These are phyloP conservation scores for Pythium phragmitis DNA, from an alignment of 352 stramenopile genomes.

Conservation along the genomic window DNA sequence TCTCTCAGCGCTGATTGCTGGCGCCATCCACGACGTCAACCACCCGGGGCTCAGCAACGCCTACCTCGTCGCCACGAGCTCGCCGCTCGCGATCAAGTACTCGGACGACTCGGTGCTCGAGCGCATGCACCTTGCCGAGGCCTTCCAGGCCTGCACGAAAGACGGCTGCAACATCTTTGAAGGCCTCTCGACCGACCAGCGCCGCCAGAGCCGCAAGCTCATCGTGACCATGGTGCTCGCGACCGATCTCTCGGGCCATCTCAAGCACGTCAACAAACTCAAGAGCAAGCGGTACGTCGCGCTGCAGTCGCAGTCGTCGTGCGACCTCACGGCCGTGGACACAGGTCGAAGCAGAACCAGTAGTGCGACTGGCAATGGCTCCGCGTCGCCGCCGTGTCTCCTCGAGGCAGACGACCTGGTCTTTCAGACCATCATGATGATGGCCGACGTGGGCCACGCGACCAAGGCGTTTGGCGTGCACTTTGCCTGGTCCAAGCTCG, in stretches of 20 bases:
- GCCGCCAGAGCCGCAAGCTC: slow-evolving; percentile 52
- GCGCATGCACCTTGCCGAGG: slow-evolving; percentile 71
- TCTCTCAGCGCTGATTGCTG: slow-evolving; percentile 87
- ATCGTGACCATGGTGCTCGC: slow-evolving; percentile 86
- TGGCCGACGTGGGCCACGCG: slow-evolving; percentile 67
- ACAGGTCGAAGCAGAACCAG: not conserved
- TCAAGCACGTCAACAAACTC: slow-evolving; percentile 74
- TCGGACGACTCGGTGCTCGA: slow-evolving; percentile 93
- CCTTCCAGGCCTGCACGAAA: slow-evolving; percentile 65
- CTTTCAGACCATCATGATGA: slow-evolving; percentile 74
- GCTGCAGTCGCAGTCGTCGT: slow-evolving; percentile 32
- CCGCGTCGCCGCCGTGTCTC: not conserved
- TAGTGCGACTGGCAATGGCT: not conserved
- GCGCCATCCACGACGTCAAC: slow-evolving; percentile 90
- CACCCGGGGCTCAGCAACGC: slow-evolving; percentile 92
- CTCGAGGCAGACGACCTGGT: slow-evolving; percentile 43
- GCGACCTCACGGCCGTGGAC: slow-evolving; percentile 19
- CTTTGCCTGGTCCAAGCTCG: slow-evolving; percentile 55
- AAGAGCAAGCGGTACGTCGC: slow-evolving; percentile 67
- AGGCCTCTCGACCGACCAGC: slow-evolving; percentile 47
- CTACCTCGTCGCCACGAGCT: slow-evolving; percentile 85
- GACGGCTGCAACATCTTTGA: slow-evolving; percentile 74
- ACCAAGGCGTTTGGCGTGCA: slow-evolving; percentile 64
- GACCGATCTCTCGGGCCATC: slow-evolving; percentile 74
- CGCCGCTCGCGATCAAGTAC: slow-evolving; percentile 90